Percentiles rank a stretch among this genome's conserved stretches.
phyloP scores from a whole-genome alignment of 768 basidiomycete genomes.

The Panaeolus cyanescens region DNA sequence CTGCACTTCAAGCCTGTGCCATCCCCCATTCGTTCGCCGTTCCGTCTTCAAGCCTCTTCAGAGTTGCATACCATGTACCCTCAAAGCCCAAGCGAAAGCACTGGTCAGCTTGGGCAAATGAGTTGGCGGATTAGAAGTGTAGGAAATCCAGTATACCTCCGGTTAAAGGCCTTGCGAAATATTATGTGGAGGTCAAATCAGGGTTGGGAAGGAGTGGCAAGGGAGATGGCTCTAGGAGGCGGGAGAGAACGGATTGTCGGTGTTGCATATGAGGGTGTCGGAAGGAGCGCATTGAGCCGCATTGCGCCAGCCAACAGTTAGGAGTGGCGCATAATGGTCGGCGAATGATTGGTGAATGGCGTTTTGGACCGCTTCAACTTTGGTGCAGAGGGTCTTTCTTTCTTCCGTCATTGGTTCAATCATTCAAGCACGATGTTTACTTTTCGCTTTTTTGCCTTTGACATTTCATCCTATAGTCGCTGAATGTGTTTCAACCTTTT shows the following conservation, averaged over 20 bases:
- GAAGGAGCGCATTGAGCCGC: constrained; percentile 45
- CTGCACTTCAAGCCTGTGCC: constrained; percentile 40
- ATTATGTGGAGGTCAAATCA: constrained; percentile 44
- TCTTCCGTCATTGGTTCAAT: constrained; percentile 6
- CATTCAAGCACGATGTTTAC: no score
- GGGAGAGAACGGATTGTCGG: constrained; percentile 61
- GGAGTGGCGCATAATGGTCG: neutral
- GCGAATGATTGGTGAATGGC: neutral
- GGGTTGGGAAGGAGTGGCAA: constrained; percentile 48
- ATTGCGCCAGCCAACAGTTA: constrained; percentile 7
- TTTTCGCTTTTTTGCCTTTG: no score
- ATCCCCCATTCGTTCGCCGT: constrained; percentile 43
- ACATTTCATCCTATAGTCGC: no score
- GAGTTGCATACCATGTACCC: constrained; percentile 30
- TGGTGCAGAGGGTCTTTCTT: constrained; percentile 1
- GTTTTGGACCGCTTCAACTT: no score
- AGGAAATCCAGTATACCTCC: constrained; percentile 59
- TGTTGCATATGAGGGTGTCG: constrained; percentile 63
- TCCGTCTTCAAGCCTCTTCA: constrained; percentile 34
- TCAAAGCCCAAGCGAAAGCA: constrained; percentile 4
- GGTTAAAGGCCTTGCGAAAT: constrained; percentile 64
- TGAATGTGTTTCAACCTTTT: constrained; percentile 2
- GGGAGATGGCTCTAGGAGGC: constrained; percentile 51
- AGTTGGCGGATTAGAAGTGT: constrained; percentile 55
- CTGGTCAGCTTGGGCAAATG: constrained; percentile 14